phyloP scores from a whole-genome alignment of 176 grass and related monocot genomes.

The Zoysia pacifica region DNA sequence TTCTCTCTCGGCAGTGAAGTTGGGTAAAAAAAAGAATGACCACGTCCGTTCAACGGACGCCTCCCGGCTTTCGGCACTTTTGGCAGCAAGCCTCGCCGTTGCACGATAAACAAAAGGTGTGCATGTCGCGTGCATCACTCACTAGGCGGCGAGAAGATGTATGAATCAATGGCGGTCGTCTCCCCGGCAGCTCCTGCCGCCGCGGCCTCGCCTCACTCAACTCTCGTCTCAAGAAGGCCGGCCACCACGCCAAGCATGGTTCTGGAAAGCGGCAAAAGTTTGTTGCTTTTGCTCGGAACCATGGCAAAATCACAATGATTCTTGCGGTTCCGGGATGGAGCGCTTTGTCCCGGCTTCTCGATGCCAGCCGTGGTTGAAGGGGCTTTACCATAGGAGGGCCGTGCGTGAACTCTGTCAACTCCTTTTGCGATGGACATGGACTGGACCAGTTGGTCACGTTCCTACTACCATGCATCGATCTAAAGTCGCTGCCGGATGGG shows the following conservation, averaged over 20 bases:
- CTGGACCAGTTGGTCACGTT: not conserved
- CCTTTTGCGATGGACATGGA: not conserved
- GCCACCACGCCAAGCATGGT: slow-evolving; percentile 35
- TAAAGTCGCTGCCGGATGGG: not conserved
- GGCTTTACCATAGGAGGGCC: not conserved
- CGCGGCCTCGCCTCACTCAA: slow-evolving; percentile 10
- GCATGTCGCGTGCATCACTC: slow-evolving; percentile 38
- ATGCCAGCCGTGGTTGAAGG: not conserved
- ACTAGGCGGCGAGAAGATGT: not conserved
- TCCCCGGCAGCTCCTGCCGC: slow-evolving; percentile 43
- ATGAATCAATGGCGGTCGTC: not conserved
- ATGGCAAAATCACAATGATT: slow-evolving; percentile 55
- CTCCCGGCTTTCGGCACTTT: slow-evolving; percentile 29
- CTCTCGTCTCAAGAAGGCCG: not conserved
- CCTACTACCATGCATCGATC: no score
- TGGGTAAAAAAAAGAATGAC: not conserved
- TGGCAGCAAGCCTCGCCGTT: slow-evolving; percentile 28
- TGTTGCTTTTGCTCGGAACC: slow-evolving; percentile 46
- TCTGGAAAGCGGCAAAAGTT: slow-evolving; percentile 36
- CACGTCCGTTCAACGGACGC: no score
- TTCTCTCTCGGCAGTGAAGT: slow-evolving; percentile 6
- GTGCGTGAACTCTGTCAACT: slow-evolving; percentile 3
- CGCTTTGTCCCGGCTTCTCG: slow-evolving; percentile 31
- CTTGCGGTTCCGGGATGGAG: slow-evolving; percentile 12
- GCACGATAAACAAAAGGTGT: slow-evolving; percentile 52